Conservation (phyloP, 2,329 filamentous ascomycete species). For the Fusarium piperis region DNA sequence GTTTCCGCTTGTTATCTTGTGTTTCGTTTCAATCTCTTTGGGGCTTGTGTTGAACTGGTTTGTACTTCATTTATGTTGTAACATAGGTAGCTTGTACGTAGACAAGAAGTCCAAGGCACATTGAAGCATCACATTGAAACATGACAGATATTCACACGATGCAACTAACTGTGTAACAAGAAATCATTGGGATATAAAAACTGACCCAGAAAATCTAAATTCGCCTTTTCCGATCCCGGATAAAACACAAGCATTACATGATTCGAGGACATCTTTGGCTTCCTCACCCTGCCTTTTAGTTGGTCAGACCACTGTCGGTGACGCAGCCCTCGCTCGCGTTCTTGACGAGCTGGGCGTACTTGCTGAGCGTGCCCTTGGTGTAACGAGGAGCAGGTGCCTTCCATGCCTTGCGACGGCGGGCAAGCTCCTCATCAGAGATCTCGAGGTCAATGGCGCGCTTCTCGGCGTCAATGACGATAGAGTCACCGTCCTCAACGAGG, state of each 20-base stretch:
- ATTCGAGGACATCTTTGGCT: conserved; percentile 13
- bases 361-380: conserved; percentile 72
- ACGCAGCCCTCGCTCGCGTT: conserved; percentile 69
- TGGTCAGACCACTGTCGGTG: conserved; percentile 56
- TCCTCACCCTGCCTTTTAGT: conserved; percentile 20
- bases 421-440: conserved; percentile 72
- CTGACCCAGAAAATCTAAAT: conserved; percentile 35
- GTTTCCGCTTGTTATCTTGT: not conserved
- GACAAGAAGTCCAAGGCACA: conserved; percentile 10
- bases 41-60: not conserved
- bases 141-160: not conserved
- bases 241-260: conserved; percentile 38
- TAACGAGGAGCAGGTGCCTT: conserved; percentile 67
- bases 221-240: conserved; percentile 43
- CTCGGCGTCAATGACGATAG: conserved; percentile 84
- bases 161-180: not conserved
- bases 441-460: conserved; percentile 74
- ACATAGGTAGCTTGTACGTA: conserved; percentile 22
- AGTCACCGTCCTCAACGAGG: conserved; percentile 82
- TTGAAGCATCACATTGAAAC: not conserved
- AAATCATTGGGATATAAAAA: conserved; percentile 27
- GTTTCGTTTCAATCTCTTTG: not conserved
- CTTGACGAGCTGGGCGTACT: conserved; percentile 71
- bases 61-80: not conserved
- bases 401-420: conserved; percentile 67